phyloP scores from a whole-genome alignment of 371 early-diverging fungal species.

The Syncephalastrum contaminatum region DNA sequence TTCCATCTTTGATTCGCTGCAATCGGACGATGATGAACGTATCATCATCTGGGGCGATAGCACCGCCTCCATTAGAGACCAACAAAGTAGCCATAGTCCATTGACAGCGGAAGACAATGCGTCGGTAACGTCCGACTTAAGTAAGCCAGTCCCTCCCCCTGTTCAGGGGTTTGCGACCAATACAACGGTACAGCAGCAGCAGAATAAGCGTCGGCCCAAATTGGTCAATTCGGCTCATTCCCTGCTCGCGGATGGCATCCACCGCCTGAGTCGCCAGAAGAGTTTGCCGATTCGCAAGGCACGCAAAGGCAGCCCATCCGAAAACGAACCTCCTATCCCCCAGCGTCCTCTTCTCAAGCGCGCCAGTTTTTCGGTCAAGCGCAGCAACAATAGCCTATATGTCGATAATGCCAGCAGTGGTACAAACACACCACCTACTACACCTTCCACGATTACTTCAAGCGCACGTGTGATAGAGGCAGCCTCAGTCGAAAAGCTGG shows the following conservation, averaged over 20 bases:
- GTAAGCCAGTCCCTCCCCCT: too few relatives aligned
- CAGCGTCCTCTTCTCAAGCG: constrained; percentile 9
- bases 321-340: too few relatives aligned
- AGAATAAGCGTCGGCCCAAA: constrained; percentile 12
- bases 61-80: neutral
- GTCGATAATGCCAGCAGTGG: constrained; percentile 4
- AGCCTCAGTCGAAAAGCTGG: constrained; percentile 63
- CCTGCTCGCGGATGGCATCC: constrained; percentile 11
- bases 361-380: constrained; percentile 14
- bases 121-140: too few relatives aligned
- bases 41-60: constrained; percentile 53
- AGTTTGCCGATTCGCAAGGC: constrained; percentile 9
- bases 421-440: neutral
- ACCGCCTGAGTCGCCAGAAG: constrained; percentile 12
- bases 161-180: constrained; percentile 15
- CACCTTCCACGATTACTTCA: too few relatives aligned
- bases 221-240: constrained; percentile 17
- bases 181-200: constrained; percentile 10
- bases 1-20: constrained; percentile 49
- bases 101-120: too few relatives aligned
- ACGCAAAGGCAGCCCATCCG: too few relatives aligned
- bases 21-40: constrained; percentile 49
- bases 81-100: neutral
- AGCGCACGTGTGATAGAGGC: constrained; percentile 43
- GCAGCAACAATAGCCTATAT: neutral